Conservation (phyloP, 1,284 basidiomycete species). For the Apiotrichum veenhuisii region DNA sequence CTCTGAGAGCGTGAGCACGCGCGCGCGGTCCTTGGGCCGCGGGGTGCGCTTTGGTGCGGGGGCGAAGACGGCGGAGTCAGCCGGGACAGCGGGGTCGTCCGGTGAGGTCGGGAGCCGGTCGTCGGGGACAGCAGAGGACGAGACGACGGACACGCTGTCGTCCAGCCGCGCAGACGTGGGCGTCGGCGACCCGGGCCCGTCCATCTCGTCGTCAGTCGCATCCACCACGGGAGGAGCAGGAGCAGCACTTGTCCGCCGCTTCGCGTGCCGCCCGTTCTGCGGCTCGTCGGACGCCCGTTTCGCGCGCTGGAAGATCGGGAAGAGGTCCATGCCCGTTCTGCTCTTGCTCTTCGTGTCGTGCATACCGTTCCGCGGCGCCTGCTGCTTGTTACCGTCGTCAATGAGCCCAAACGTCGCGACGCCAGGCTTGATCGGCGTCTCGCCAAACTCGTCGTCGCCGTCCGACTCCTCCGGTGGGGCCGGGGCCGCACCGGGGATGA, state of each 20-base stretch:
- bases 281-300: not conserved
- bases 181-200: not conserved
- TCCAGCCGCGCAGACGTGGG: not conserved
- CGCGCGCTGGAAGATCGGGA: constrained; percentile 14
- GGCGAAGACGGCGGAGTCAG: not conserved
- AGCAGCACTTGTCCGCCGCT: not conserved
- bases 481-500: not conserved
- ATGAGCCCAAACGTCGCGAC: constrained; percentile 8
- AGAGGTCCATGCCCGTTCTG: constrained; percentile 9
- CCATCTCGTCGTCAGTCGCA: not conserved
- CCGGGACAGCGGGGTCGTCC: not conserved
- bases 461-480: not conserved
- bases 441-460: constrained; percentile 13
- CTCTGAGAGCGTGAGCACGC: constrained; percentile 29
- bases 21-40: not conserved
- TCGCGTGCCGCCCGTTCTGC: not conserved
- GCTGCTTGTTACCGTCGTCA: not conserved
- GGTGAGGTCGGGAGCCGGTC: not conserved
- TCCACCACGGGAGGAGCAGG: too few relatives aligned
- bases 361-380: not conserved
- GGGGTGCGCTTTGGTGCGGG: not conserved
- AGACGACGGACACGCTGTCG: not conserved
- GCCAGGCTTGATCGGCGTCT: constrained; percentile 16
- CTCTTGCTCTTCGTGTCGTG: not conserved
- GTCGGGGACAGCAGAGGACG: not conserved